Evolutionary conservation across 2,329 filamentous ascomycete genomes (phyloP).

Genomic region (Mycosphaerella arachidis): DNA sequence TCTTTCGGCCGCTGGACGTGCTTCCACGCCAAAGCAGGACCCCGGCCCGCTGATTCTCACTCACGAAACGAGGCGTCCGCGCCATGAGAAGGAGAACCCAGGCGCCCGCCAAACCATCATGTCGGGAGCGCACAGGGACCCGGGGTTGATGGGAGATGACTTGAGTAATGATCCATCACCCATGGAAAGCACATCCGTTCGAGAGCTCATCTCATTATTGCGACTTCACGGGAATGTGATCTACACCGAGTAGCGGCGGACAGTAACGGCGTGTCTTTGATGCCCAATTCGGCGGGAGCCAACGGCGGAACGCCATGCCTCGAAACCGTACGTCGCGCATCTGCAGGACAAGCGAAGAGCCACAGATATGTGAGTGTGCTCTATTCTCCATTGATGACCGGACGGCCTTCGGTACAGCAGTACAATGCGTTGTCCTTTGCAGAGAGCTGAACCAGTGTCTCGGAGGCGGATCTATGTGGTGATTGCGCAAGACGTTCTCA

Average conservation of each 20-base stretch:
- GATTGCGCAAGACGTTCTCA: slow-evolving; percentile 1
- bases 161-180: neutral
- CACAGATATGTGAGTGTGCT: neutral
- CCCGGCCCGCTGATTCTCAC: neutral
- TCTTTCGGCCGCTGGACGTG: no score
- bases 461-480: neutral
- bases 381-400: neutral
- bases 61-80: neutral
- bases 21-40: no score
- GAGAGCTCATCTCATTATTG: neutral
- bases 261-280: slow-evolving; percentile 4
- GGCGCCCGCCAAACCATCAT: neutral
- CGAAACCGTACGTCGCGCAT: neutral
- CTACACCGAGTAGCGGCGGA: slow-evolving; percentile 2
- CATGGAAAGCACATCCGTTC: neutral
- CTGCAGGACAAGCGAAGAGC: slow-evolving; percentile 1
- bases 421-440: neutral
- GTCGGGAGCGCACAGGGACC: neutral
- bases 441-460: neutral
- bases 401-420: neutral
- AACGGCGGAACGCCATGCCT: neutral
- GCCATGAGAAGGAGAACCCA: neutral
- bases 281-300: neutral
- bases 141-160: no score
- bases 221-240: slow-evolving; percentile 1